Evolutionary conservation across 1,139 yeast species (phyloP).

Genomic region (Meyerozyma carpophila): DNA sequence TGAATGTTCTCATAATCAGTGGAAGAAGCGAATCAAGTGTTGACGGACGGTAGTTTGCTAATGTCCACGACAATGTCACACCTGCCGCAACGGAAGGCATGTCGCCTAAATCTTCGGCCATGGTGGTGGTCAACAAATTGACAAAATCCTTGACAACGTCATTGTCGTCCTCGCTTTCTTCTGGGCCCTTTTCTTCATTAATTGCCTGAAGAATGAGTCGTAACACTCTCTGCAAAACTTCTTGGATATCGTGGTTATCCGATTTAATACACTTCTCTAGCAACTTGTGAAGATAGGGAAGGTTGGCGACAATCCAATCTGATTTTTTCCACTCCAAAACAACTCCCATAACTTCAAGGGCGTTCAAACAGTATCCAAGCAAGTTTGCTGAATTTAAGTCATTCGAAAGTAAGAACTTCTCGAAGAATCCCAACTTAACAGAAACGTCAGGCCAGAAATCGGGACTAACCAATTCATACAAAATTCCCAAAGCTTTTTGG

Average conservation of each 20-base stretch:
- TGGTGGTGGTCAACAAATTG: slow-evolving; percentile 55
- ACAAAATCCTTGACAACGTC: slow-evolving; percentile 63
- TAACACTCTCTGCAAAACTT: slow-evolving; percentile 71
- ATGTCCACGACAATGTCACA: slow-evolving; percentile 78
- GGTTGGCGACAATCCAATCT: slow-evolving; percentile 71
- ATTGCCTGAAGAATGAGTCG: slow-evolving; percentile 61
- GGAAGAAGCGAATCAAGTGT: slow-evolving; percentile 72
- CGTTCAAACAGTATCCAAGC: slow-evolving; percentile 78
- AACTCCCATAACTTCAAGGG: slow-evolving; percentile 84
- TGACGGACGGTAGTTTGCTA: slow-evolving; percentile 69
- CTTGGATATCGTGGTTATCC: slow-evolving; percentile 81
- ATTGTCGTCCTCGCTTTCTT: slow-evolving; percentile 41
- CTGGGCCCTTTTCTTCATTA: slow-evolving; percentile 38
- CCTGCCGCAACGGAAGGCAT: slow-evolving; percentile 89
- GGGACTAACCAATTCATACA: slow-evolving; percentile 68
- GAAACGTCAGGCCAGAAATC: slow-evolving; percentile 82
- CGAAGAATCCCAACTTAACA: slow-evolving; percentile 80
- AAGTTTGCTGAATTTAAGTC: slow-evolving; percentile 61
- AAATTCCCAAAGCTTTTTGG: slow-evolving; percentile 69
- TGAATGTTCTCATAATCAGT: slow-evolving; percentile 76
- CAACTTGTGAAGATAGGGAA: slow-evolving; percentile 62
- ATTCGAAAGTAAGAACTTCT: slow-evolving; percentile 72
- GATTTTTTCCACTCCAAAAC: slow-evolving; percentile 73
- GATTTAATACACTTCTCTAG: slow-evolving; percentile 80
- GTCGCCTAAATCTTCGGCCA: slow-evolving; percentile 78